Evolutionary conservation across 208 protist genomes (phyloP), one percentile per base, ranked within the genome.

Genomic region (Acanthamoeba castellanii): DNA sequence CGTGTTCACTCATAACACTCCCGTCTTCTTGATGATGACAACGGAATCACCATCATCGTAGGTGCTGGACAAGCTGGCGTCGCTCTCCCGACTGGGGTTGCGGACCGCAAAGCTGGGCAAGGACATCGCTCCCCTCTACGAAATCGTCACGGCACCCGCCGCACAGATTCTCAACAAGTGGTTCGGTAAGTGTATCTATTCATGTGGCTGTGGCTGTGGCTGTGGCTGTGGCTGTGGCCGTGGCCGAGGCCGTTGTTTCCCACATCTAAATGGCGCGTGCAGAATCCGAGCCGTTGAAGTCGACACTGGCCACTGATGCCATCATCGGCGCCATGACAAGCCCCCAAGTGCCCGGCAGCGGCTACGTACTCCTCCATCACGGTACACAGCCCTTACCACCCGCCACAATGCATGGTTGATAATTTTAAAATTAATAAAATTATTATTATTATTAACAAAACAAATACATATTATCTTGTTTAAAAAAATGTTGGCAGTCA

Each of bases 361-460:
- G 61, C 11, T 98, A 98, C 57, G 97, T 98, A 1, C 94, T 98
- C 6, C 68, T 98, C 1, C 97, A 98, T 90, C 97, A 98, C 66
- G 95, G 89, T 93, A 16, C 66, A 13, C 52, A 74, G 0, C 9
- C 70, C 59, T 34, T 13, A 27, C 30, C 30, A 4, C 30, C 30
- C 64, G 9, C 30, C 64, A 6, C 6, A 32, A 34, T 9, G 64
- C 30, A n/a, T 32, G 20, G 18, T 72, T 72, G 11, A 22, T n/a
- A 27, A 32, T 72, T 25, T 16, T n/a, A n/a, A n/a, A n/a, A n/a
- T n/a, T n/a, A n/a, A n/a, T n/a, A n/a, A n/a, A n/a, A n/a, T n/a
- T n/a, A n/a, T n/a, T n/a, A n/a, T n/a, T n/a, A n/a, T n/a, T n/a
- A n/a, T n/a, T n/a, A n/a, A n/a, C n/a, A n/a, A n/a, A n/a, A n/a